Evolutionary conservation across 192 early-diverging fungal species (phyloP).

Genomic region (Globomyces pollinis-pini): DNA sequence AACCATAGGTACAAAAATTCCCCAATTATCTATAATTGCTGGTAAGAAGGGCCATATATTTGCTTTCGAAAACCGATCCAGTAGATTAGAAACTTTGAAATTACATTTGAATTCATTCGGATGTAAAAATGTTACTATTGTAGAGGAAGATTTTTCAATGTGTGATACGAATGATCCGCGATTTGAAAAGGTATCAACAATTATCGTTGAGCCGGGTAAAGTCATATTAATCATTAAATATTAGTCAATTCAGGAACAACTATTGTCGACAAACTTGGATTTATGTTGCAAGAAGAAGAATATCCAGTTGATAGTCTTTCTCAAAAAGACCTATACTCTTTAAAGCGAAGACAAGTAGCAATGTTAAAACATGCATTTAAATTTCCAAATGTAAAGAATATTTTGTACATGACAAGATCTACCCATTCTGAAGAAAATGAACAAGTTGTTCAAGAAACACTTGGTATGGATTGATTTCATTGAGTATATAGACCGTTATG

Average conservation of each 20-base stretch:
- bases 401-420: constrained; percentile 92
- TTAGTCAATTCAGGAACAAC: constrained; percentile 88
- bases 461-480: constrained; percentile 21
- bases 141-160: constrained; percentile 58
- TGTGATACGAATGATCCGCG: constrained; percentile 54
- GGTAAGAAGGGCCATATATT: constrained; percentile 69
- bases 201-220: constrained; percentile 77
- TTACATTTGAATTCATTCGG: constrained; percentile 55
- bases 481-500: constrained; percentile 10
- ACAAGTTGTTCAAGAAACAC: constrained; percentile 65
- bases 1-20: constrained; percentile 74
- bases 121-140: constrained; percentile 48
- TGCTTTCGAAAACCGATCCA: constrained; percentile 75
- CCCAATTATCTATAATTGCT: constrained; percentile 77
- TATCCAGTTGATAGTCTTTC: constrained; percentile 51
- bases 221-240: no score
- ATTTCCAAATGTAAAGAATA: constrained; percentile 66
- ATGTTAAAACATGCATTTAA: constrained; percentile 67
- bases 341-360: constrained; percentile 51
- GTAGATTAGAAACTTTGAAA: constrained; percentile 67
- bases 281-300: constrained; percentile 73
- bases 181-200: constrained; percentile 61
- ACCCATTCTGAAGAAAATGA: constrained; percentile 87
- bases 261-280: constrained; percentile 78
- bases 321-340: constrained; percentile 38